A percentile compares a stretch with the other conserved stretches of the same genome.
Conservation (phyloP, 106 monocot species). For the Allium cepa region DNA sequence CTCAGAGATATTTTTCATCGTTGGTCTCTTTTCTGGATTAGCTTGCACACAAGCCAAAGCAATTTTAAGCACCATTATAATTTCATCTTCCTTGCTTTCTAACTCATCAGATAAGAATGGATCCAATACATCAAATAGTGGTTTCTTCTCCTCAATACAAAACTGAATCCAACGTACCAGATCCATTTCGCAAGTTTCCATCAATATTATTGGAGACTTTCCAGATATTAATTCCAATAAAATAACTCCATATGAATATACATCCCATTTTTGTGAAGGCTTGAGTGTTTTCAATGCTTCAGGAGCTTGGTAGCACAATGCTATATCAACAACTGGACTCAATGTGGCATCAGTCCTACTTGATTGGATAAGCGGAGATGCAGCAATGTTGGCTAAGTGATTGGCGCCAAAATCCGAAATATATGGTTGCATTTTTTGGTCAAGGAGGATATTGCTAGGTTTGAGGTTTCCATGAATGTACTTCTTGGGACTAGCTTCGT, state of each 20-base stretch:
- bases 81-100: slow-evolving; percentile 38
- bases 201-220: slow-evolving; percentile 43
- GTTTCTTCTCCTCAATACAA: slow-evolving; percentile 54
- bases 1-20: slow-evolving; percentile 45
- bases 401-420: slow-evolving; percentile 84
- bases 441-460: slow-evolving; percentile 73
- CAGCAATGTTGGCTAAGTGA: slow-evolving; percentile 55
- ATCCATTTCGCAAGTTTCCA: slow-evolving; percentile 52
- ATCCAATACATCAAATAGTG: slow-evolving; percentile 42
- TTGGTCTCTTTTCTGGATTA: slow-evolving; percentile 51
- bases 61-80: slow-evolving; percentile 45
- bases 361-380: slow-evolving; percentile 42
- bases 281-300: slow-evolving; percentile 62
- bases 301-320: slow-evolving; percentile 76
- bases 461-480: slow-evolving; percentile 88
- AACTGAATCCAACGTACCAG: slow-evolving; percentile 63
- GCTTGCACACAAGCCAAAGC: slow-evolving; percentile 54
- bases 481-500: slow-evolving; percentile 89
- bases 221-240: slow-evolving; percentile 79
- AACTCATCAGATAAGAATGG: slow-evolving; percentile 23
- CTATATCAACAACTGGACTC: slow-evolving; percentile 32
- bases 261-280: slow-evolving; percentile 93
- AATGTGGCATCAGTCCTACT: slow-evolving; percentile 25
- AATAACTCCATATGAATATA: slow-evolving; percentile 78
- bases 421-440: slow-evolving; percentile 51